Evolutionary conservation across 805 yeast species (phyloP).

Genomic region (Yamadazyma laniorum): DNA sequence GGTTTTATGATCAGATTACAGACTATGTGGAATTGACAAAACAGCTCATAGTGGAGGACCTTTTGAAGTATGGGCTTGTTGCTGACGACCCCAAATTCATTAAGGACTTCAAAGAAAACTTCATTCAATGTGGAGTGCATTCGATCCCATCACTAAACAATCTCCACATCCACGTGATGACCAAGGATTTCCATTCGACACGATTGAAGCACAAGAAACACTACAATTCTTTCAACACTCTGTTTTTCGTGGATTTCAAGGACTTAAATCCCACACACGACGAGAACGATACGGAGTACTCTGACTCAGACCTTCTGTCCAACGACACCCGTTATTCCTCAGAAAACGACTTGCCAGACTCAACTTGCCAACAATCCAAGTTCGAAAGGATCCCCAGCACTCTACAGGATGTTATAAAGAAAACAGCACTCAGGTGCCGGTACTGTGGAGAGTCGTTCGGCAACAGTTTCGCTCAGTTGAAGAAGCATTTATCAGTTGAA

Average conservation of each 20-base stretch:
- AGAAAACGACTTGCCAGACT: conserved; percentile 5
- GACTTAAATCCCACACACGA: conserved; percentile 28
- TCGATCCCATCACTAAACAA: conserved; percentile 67
- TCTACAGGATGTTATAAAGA: conserved; percentile 17
- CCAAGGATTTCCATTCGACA: conserved; percentile 57
- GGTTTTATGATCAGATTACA: conserved; percentile 25
- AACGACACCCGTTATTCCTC: conserved; percentile 5
- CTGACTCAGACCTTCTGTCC: conserved; percentile 4
- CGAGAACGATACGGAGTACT: conserved; percentile 7
- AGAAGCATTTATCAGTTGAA: conserved; percentile 27
- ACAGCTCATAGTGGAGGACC: conserved; percentile 27
- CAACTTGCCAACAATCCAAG: background rate
- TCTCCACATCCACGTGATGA: conserved; percentile 70
- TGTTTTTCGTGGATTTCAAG: conserved; percentile 59
- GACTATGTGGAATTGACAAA: conserved; percentile 39
- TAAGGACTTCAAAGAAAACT: conserved; percentile 20
- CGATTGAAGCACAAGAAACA: conserved; percentile 61
- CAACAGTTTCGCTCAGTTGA: conserved; percentile 23
- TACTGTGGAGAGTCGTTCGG: conserved; percentile 27
- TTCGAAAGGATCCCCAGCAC: conserved; percentile 6
- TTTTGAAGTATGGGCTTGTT: conserved; percentile 12
- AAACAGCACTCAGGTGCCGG: conserved; percentile 25
- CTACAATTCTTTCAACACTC: conserved; percentile 67
- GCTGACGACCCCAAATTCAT: background rate
- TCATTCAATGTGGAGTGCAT: conserved; percentile 62